Conservation (phyloP, 1,284 basidiomycete genomes). For the Jaminaea rosea region DNA sequence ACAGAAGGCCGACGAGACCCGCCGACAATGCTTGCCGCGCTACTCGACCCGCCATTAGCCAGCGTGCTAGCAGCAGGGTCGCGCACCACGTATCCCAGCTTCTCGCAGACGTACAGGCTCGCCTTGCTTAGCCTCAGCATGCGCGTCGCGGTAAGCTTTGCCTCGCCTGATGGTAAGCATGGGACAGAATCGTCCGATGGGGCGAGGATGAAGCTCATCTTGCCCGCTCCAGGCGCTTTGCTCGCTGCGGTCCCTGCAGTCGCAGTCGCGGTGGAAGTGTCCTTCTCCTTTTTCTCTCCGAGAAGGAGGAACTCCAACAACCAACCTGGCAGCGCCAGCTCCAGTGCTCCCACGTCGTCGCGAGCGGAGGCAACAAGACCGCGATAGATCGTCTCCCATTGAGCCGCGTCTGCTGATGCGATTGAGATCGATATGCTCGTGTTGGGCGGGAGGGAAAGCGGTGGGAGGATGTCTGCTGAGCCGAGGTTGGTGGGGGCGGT, state of each 20-base stretch:
- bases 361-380: constrained; percentile 61
- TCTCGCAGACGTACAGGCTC: constrained; percentile 75
- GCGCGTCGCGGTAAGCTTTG: constrained; percentile 76
- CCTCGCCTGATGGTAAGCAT: constrained; percentile 56
- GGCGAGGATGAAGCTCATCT: neutral
- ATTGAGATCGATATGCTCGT: constrained; percentile 73
- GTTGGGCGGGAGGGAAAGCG: constrained; percentile 51
- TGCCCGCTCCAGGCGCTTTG: constrained; percentile 4
- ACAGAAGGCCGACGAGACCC: too few relatives aligned
- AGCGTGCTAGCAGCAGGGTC: too few relatives aligned
- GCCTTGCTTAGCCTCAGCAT: constrained; percentile 78
- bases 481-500: constrained; percentile 61
- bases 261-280: constrained; percentile 17
- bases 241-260: constrained; percentile 15
- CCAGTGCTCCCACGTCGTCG: constrained; percentile 60
- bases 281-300: constrained; percentile 33
- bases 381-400: constrained; percentile 66
- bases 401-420: constrained; percentile 61
- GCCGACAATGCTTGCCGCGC: too few relatives aligned
- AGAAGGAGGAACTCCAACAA: constrained; percentile 72
- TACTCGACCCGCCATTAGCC: too few relatives aligned
- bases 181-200: constrained; percentile 1
- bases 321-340: constrained; percentile 76
- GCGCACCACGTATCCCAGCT: constrained; percentile 55
- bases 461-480: too few relatives aligned